Conservation (phyloP, 257 asterid genomes). For the Agastache rugosa region DNA sequence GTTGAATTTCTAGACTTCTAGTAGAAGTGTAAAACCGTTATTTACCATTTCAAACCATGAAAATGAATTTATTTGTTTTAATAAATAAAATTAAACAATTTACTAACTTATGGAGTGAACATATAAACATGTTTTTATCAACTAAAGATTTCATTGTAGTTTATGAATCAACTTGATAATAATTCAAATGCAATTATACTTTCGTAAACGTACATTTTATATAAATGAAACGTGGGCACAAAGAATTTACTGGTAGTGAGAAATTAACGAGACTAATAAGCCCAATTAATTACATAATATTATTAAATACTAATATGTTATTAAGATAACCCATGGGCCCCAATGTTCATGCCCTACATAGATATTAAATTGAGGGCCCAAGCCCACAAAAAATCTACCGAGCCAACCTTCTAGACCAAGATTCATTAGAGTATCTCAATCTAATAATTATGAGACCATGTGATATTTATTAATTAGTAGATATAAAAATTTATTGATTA, state of each 20-base stretch:
- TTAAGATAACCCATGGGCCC: not conserved
- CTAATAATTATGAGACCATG: conserved; percentile 19
- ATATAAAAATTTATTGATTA: not conserved
- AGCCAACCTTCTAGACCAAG: conserved; percentile 20
- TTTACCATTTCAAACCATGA: not conserved
- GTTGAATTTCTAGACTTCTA: not conserved
- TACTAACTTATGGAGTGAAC: too few species aligned
- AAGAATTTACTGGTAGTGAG: not conserved
- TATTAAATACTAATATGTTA: too few species aligned
- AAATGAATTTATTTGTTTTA: not conserved
- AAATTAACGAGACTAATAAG: not conserved
- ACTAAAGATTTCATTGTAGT: not conserved
- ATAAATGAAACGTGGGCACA: not conserved
- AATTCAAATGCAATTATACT: not conserved
- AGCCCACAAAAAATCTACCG: not conserved
- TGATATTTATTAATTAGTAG: conserved; percentile 12
- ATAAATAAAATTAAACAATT: too few species aligned
- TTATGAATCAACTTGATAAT: not conserved
- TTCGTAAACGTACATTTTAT: not conserved
- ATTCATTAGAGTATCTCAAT: conserved; percentile 8
- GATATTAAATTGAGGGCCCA: conserved; percentile 32
- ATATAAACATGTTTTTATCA: not conserved
- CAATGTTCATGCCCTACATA: conserved; percentile 11
- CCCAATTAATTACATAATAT: not conserved
- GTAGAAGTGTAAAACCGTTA: not conserved